Evolutionary conservation across 106 monocot genomes (phyloP).

Genomic region (Acorus calamus): DNA sequence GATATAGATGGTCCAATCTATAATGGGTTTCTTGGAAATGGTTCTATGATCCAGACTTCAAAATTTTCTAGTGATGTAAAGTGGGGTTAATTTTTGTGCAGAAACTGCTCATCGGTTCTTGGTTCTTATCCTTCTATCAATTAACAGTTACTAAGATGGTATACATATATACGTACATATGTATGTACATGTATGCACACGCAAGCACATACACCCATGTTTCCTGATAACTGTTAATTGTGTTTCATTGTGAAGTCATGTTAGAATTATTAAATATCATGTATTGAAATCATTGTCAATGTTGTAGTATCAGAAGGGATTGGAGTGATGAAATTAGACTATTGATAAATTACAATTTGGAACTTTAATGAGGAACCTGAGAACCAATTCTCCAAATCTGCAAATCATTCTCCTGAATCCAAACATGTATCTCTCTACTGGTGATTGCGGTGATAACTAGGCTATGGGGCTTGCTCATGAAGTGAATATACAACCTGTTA

Average conservation of each 20-base stretch:
- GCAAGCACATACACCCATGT: too few species aligned
- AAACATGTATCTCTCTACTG: constrained; percentile 47
- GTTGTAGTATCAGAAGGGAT: too few species aligned
- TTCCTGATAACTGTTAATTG: too few species aligned
- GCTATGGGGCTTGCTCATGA: background rate
- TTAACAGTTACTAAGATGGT: too few species aligned
- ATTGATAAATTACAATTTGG: constrained; percentile 77
- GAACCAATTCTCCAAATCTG: constrained; percentile 38
- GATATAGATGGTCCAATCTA: constrained; percentile 11
- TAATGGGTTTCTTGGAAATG: constrained; percentile 55
- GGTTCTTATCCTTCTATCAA: constrained; percentile 56
- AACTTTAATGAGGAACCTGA: constrained; percentile 56
- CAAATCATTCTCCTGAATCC: constrained; percentile 76
- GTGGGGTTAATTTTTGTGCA: constrained; percentile 62
- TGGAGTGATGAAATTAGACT: constrained; percentile 63
- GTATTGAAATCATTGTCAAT: too few species aligned
- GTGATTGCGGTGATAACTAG: constrained; percentile 41
- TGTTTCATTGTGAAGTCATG: too few species aligned
- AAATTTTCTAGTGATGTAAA: constrained; percentile 41
- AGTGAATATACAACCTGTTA: constrained; percentile 38
- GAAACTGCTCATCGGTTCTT: constrained; percentile 49
- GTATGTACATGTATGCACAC: too few species aligned
- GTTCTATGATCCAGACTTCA: constrained; percentile 41
- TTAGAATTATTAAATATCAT: too few species aligned
- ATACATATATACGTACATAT: too few species aligned